Percentiles rank a stretch among this genome's conserved stretches.
Conservation (phyloP, 768 basidiomycete genomes). For the Xerocomellus dryophilus region DNA sequence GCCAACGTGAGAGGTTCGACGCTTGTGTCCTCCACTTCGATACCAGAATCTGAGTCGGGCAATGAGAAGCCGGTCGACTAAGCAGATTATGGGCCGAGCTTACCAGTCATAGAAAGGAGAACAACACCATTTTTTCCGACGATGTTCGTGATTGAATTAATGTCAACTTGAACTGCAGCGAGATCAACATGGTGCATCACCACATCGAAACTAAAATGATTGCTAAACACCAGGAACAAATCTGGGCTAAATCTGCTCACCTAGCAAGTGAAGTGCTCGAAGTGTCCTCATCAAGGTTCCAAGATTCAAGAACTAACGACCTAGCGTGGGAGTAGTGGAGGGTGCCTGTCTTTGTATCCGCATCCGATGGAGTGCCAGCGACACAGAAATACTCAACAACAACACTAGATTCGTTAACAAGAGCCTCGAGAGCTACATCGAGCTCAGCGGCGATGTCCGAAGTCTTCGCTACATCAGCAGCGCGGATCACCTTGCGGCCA, state of each 20-base stretch:
- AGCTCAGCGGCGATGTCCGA: slow-evolving; percentile 18
- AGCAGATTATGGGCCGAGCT: background rate
- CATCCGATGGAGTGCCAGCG: slow-evolving; percentile 17
- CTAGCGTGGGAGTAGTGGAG: slow-evolving; percentile 13
- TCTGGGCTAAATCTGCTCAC: background rate
- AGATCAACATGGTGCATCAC: slow-evolving; percentile 23
- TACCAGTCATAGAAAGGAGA: slow-evolving; percentile 24
- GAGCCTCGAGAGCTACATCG: slow-evolving; percentile 13
- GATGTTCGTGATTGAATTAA: slow-evolving; percentile 24
- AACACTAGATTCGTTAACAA: slow-evolving; percentile 15
- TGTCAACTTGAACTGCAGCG: slow-evolving; percentile 18
- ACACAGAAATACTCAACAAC: slow-evolving; percentile 20
- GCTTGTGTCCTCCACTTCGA: slow-evolving; percentile 12
- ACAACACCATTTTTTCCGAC: slow-evolving; percentile 22
- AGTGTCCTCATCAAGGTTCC: slow-evolving; percentile 10
- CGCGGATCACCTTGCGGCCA: slow-evolving; percentile 24
- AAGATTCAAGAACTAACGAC: slow-evolving; percentile 22
- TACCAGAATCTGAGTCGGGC: slow-evolving; percentile 13
- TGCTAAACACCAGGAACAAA: background rate
- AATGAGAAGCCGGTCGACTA: background rate
- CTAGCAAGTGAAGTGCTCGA: slow-evolving; percentile 6
- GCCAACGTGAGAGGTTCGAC: slow-evolving; percentile 16
- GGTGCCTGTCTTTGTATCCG: slow-evolving; percentile 21
- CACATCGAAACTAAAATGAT: slow-evolving; percentile 16
- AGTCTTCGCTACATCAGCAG: slow-evolving; percentile 23